Percentiles rank a stretch among this genome's conserved stretches.
Conservation (phyloP, 441 rosid genomes). For the Croton setiger region DNA sequence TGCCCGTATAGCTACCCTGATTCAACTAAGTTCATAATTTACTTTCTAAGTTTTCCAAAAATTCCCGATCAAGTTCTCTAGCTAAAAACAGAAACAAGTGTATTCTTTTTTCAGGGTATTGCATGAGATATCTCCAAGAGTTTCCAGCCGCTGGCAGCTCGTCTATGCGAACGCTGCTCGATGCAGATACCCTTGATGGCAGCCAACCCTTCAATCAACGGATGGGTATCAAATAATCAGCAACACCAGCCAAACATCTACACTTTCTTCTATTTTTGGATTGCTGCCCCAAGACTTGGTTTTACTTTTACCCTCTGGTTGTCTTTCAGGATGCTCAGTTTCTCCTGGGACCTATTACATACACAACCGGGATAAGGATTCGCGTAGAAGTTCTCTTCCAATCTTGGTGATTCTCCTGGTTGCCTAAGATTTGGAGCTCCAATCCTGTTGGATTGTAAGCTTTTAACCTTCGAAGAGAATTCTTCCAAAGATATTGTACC, state of each 20-base stretch:
- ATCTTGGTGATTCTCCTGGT: conserved; percentile 61
- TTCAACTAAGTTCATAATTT: conserved; percentile 19
- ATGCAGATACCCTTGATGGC: conserved; percentile 13
- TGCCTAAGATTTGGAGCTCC: conserved; percentile 72
- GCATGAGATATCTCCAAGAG: too few relatives aligned
- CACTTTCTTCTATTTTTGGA: conserved; percentile 31
- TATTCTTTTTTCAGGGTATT: conserved; percentile 4
- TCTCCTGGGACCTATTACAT: conserved; percentile 48
- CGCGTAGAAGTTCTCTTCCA: conserved; percentile 89
- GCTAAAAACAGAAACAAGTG: not conserved
- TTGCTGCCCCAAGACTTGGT: conserved; percentile 23
- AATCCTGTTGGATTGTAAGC: conserved; percentile 53
- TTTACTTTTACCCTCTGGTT: conserved; percentile 17
- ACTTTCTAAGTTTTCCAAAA: conserved; percentile 21
- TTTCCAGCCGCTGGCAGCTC: conserved; percentile 22
- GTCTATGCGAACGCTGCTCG: conserved; percentile 12
- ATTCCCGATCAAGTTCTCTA: conserved; percentile 20
- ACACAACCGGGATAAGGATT: conserved; percentile 90
- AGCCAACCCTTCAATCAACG: conserved; percentile 10
- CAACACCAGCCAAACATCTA: conserved; percentile 8
- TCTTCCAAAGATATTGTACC: conserved; percentile 67
- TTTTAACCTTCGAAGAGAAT: conserved; percentile 63
- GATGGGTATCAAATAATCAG: conserved; percentile 9
- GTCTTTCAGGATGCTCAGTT: conserved; percentile 20
- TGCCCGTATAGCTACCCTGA: conserved; percentile 24